phyloP scores from a whole-genome alignment of 208 protist genomes.

The Wallacemonas sp. region DNA sequence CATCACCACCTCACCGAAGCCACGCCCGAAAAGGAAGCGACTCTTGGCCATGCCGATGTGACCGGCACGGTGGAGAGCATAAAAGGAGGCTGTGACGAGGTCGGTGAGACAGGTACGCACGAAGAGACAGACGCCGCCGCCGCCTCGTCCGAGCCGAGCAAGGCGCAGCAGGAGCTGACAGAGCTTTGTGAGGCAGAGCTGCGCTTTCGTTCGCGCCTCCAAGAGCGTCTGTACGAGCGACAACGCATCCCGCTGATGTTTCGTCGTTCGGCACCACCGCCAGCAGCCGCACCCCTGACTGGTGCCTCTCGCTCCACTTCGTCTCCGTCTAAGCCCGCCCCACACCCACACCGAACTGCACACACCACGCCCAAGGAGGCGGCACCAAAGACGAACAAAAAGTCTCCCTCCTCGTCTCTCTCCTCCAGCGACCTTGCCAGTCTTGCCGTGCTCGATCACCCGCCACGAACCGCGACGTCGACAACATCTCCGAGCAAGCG shows the following conservation, averaged over 20 bases:
- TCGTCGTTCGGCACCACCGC: slow-evolving; percentile 4
- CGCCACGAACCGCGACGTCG: background rate
- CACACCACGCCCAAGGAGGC: too few species aligned
- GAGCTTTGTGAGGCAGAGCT: slow-evolving; percentile 12
- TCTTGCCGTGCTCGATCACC: slow-evolving; percentile 6
- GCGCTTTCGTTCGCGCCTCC: slow-evolving; percentile 27
- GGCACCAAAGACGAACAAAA: background rate
- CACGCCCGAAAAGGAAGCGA: too few species aligned
- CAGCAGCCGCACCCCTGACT: background rate
- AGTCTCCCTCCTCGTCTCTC: background rate
- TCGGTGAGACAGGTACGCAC: too few species aligned
- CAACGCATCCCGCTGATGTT: slow-evolving; percentile 33
- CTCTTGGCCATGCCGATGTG: too few species aligned
- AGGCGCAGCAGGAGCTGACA: slow-evolving; percentile 10
- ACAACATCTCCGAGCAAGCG: background rate
- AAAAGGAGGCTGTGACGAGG: too few species aligned
- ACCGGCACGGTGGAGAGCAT: too few species aligned
- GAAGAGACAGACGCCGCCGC: too few species aligned
- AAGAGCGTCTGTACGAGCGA: slow-evolving; percentile 23
- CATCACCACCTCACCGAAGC: background rate
- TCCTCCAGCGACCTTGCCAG: slow-evolving; percentile 7
- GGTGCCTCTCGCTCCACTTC: background rate
- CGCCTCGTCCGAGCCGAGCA: too few species aligned
- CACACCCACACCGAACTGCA: too few species aligned
- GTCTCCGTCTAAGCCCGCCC: too few species aligned